A percentile compares a stretch with the other conserved stretches of the same genome.
These are phyloP conservation scores for Begonia fuchsioides DNA, from an alignment of 306 rosid genomes.

Conservation along the genomic window DNA sequence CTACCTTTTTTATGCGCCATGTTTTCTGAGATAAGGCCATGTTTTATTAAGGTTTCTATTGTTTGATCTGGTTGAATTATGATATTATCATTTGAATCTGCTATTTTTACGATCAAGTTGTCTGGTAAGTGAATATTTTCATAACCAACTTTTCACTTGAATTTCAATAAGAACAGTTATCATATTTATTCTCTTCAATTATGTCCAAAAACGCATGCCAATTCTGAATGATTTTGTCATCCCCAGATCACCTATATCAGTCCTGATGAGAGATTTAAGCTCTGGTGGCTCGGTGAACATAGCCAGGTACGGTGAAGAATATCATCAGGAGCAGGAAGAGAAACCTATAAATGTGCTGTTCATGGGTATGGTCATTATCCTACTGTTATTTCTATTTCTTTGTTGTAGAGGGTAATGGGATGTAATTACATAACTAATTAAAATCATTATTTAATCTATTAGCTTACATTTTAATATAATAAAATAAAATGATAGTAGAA, in stretches of 20 bases:
- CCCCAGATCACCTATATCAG: conserved; percentile 62
- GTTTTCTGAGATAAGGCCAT: too few species aligned
- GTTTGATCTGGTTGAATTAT: background rate
- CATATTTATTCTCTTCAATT: background rate
- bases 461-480: too few species aligned
- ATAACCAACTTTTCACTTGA: background rate
- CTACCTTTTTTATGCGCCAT: too few species aligned
- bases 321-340: conserved; percentile 29
- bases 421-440: too few species aligned
- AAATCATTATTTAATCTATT: too few species aligned
- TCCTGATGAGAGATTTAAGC: conserved; percentile 57
- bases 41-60: too few species aligned
- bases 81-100: background rate
- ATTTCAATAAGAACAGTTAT: background rate
- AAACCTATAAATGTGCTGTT: conserved; percentile 61
- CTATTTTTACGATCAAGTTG: too few species aligned
- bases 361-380: conserved; percentile 95
- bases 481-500: too few species aligned
- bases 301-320: conserved; percentile 76
- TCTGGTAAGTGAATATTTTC: too few species aligned
- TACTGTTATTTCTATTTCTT: too few species aligned
- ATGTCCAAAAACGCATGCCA: background rate
- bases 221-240: conserved; percentile 10
- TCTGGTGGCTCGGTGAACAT: conserved; percentile 50
- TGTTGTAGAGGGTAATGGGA: too few species aligned